These are phyloP conservation scores for Lactarius pseudohatsudake DNA, from an alignment of 768 basidiomycete species.

Conservation along the genomic window DNA sequence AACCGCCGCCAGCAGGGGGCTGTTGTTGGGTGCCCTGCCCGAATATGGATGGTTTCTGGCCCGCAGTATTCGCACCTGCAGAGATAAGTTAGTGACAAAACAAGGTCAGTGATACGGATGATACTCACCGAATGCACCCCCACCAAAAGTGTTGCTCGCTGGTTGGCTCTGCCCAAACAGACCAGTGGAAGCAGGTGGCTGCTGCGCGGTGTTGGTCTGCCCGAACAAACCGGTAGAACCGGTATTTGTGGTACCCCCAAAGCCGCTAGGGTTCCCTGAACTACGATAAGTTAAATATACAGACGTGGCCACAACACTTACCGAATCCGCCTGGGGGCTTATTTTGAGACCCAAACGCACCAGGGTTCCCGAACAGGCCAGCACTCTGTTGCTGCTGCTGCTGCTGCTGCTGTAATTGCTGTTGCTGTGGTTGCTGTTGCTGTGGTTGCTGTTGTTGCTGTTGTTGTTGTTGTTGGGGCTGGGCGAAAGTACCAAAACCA, in stretches of 20 bases:
- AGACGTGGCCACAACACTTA: constrained; percentile 1
- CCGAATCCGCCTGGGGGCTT: constrained; percentile 33
- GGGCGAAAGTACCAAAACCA: constrained; percentile 39
- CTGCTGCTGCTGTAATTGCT: neutral
- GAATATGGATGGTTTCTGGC: constrained; percentile 32
- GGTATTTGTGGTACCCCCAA: constrained; percentile 24
- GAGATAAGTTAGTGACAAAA: neutral
- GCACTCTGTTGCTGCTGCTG: constrained; percentile 24
- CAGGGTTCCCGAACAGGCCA: constrained; percentile 34
- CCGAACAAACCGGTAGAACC: constrained; percentile 33
- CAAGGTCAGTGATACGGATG: neutral
- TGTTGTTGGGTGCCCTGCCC: constrained; percentile 27
- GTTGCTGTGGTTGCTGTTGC: neutral
- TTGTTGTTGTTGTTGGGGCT: constrained; percentile 29
- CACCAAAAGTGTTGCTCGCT: constrained; percentile 28
- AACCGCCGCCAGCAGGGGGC: constrained; percentile 23
- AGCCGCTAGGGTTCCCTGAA: constrained; percentile 21
- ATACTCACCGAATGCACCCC: constrained; percentile 34
- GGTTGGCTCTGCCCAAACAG: constrained; percentile 35
- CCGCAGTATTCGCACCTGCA: constrained; percentile 24
- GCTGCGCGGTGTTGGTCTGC: constrained; percentile 34
- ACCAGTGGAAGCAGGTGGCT: constrained; percentile 34
- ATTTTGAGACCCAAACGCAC: constrained; percentile 38
- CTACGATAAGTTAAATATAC: constrained; percentile 8
- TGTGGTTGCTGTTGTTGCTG: neutral